A percentile compares a stretch with the other conserved stretches of the same genome.
phyloP scores from a whole-genome alignment of 768 basidiomycete genomes.

The Lentinus tigrinus region DNA sequence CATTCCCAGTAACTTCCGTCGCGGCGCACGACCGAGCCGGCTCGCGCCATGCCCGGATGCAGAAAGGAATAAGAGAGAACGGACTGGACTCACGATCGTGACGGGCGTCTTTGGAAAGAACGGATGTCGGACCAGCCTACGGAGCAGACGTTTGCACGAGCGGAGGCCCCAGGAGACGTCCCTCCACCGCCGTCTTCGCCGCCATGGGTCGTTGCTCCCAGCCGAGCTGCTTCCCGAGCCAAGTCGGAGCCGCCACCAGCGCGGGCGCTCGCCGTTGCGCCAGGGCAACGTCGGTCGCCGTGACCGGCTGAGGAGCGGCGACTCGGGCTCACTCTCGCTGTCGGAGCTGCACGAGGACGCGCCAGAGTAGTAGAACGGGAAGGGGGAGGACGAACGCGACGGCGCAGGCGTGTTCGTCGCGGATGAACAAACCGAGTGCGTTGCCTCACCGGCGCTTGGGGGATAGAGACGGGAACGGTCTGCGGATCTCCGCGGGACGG shows the following conservation, averaged over 20 bases:
- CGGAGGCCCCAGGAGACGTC: slow-evolving; percentile 44
- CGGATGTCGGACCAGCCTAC: slow-evolving; percentile 64
- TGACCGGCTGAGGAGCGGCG: slow-evolving; percentile 42
- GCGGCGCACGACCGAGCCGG: not conserved
- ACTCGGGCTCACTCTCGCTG: slow-evolving; percentile 48
- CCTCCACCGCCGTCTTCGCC: slow-evolving; percentile 50
- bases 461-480: slow-evolving; percentile 39
- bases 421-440: slow-evolving; percentile 30
- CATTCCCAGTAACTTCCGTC: not conserved
- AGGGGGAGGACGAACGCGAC: slow-evolving; percentile 63
- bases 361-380: slow-evolving; percentile 49
- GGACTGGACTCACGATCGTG: slow-evolving; percentile 61
- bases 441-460: slow-evolving; percentile 9
- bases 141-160: slow-evolving; percentile 51
- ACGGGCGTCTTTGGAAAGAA: slow-evolving; percentile 79
- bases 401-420: slow-evolving; percentile 48
- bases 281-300: slow-evolving; percentile 18
- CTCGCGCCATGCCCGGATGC: not conserved
- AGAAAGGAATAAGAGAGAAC: not conserved
- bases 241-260: slow-evolving; percentile 26
- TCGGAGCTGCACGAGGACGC: slow-evolving; percentile 58
- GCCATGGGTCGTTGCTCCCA: slow-evolving; percentile 37
- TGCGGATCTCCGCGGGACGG: slow-evolving; percentile 22
- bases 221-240: slow-evolving; percentile 44
- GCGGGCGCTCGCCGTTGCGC: slow-evolving; percentile 33